Evolutionary conservation across 192 early-diverging fungal species (phyloP).

Genomic region (Gigaspora rosea): DNA sequence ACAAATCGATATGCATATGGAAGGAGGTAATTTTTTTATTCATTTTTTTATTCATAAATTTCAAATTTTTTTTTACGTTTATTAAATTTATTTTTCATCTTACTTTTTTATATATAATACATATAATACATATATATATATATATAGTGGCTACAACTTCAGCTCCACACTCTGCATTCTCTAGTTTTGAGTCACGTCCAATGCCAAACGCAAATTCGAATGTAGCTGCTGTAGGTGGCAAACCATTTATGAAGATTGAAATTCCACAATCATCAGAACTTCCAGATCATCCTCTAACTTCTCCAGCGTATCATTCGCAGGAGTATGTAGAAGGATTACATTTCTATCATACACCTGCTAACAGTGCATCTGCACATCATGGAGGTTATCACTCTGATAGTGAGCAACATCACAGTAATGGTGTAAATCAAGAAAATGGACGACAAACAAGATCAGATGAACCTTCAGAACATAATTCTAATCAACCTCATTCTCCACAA

Average conservation of each 20-base stretch:
- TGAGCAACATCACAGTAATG: slow-evolving; percentile 12
- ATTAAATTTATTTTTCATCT: no score
- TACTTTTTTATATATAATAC: no score
- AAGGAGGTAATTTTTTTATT: slow-evolving; percentile 27
- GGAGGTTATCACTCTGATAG: slow-evolving; percentile 28
- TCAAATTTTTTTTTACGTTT: no score
- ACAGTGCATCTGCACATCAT: slow-evolving; percentile 23
- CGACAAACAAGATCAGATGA: not conserved
- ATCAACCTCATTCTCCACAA: slow-evolving; percentile 4
- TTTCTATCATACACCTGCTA: slow-evolving; percentile 17
- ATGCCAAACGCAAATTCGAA: not conserved
- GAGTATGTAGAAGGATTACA: slow-evolving; percentile 26
- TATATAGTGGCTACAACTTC: slow-evolving; percentile 16
- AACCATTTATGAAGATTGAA: slow-evolving; percentile 28
- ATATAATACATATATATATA: no score
- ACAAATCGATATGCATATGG: slow-evolving; percentile 33
- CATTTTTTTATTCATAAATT: no score
- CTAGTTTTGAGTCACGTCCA: slow-evolving; percentile 35
- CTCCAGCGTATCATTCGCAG: slow-evolving; percentile 27
- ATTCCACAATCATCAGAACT: slow-evolving; percentile 29
- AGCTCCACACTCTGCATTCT: slow-evolving; percentile 30
- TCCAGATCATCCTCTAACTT: slow-evolving; percentile 30
- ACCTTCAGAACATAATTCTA: not conserved
- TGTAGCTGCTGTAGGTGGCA: not conserved
- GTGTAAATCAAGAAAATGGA: slow-evolving; percentile 13